Base-by-base conservation (phyloP, 441 rosid genomes). In the Croton setiger region DNA sequence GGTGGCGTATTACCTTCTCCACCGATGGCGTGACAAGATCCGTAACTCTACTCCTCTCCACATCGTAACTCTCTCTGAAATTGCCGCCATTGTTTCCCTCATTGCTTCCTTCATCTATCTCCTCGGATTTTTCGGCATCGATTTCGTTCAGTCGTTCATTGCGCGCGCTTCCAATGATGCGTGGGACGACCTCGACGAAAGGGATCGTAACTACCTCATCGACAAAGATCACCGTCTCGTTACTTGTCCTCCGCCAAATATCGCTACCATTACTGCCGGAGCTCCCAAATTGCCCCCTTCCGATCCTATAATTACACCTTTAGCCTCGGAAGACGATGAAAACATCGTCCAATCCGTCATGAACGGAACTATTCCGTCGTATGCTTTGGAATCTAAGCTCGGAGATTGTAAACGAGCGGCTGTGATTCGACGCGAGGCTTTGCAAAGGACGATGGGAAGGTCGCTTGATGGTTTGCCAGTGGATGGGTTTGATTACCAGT, bases 21-120 rank as follows among this genome's bases (percentile, higher is more conserved):
- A 81, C 75, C 80, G 92, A 3, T 91, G 97, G 96, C 94, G 94
- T 27, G 91, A 89, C 67, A 91, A 91, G 91, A 89, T 87, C 86
- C 94, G 91, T 4, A 78, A 72, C 81, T 85, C 88, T 7, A 82
- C 91, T 0, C 96, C 97, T 31, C 96, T 91, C 39, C 97, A 91
- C 71, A 83, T 88, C 69, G 88, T 89, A 59, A 86, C 87, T 4
- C 72, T 86, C 71, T 76, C 93, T 36, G 97, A 91, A 62, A 83
- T 91, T 63, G 86, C 72, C 49, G 88, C 93, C 72, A 82, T 91
- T 63, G 74, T 88, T 60, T 78, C 91, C 21, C 88, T 91, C 47
- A 75, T 86, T 67, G 88, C 94, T 9, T 89, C 97, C 21, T 88
- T 88, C 68, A 88, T 88, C 64, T 91, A 91, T 75, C 93, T 89